A percentile compares a stretch with the other conserved stretches of the same genome.
phyloP scores from a whole-genome alignment of 2,329 filamentous ascomycete genomes.

The Onygenales sp. region DNA sequence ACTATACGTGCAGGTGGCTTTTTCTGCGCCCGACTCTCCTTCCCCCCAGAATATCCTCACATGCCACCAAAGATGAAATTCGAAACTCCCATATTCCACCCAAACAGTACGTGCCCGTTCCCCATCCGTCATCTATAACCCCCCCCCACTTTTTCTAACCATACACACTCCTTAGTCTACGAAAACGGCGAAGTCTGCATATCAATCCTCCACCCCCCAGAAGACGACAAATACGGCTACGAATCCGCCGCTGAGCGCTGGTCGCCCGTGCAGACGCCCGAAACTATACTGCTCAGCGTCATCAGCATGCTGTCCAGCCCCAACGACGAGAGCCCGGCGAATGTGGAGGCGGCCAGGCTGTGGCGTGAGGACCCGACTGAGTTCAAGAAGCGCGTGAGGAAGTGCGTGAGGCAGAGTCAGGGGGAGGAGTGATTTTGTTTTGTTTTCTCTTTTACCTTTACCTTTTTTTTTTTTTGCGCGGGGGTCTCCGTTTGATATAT shows the following conservation, averaged over 20 bases:
- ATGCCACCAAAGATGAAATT: constrained; percentile 85
- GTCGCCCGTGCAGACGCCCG: constrained; percentile 88
- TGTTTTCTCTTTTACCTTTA: background rate
- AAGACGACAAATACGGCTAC: constrained; percentile 90
- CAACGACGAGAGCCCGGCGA: constrained; percentile 92
- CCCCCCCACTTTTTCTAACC: background rate
- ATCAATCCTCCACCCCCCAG: constrained; percentile 89
- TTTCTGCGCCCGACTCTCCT: constrained; percentile 76
- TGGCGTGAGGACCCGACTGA: constrained; percentile 72
- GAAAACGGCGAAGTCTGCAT: constrained; percentile 83
- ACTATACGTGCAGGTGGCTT: constrained; percentile 59
- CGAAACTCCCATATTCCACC: constrained; percentile 79
- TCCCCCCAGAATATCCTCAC: constrained; percentile 78
- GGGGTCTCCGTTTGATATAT: background rate
- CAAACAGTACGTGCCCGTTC: constrained; percentile 55
- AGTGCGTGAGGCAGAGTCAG: constrained; percentile 70
- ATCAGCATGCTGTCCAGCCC: constrained; percentile 88
- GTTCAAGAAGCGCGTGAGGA: constrained; percentile 69
- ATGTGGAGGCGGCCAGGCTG: constrained; percentile 83
- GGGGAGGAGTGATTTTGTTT: constrained; percentile 50
- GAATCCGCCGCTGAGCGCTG: constrained; percentile 84
- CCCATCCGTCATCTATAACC: background rate
- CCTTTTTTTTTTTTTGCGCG: background rate
- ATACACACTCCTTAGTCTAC: constrained; percentile 51
- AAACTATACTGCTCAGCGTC: constrained; percentile 85